Percentiles rank a stretch among this genome's conserved stretches.
Conservation (phyloP, 345 rosid species). For the Heritiera fomes region DNA sequence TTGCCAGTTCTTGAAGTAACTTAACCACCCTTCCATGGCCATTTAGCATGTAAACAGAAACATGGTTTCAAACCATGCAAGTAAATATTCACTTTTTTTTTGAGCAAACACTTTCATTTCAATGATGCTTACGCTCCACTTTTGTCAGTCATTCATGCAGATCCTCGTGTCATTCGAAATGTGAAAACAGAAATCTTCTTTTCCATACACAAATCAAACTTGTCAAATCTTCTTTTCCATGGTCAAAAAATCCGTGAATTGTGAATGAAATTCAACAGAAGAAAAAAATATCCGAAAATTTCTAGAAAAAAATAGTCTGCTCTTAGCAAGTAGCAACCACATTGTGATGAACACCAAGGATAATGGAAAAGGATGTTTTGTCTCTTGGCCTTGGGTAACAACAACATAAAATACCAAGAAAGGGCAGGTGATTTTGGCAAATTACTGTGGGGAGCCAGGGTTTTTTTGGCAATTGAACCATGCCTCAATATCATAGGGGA, state of each 20-base stretch:
- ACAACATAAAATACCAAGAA: conserved; percentile 16
- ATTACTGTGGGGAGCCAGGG: background rate
- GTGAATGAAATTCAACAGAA: background rate
- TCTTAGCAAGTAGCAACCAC: background rate
- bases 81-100: background rate
- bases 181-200: background rate
- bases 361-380: conserved; percentile 22
- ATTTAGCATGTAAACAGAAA: background rate
- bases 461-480: background rate
- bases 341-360: conserved; percentile 10
- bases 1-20: background rate
- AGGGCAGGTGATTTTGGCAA: background rate
- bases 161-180: background rate
- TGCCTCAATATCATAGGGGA: background rate
- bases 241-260: background rate
- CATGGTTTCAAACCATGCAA: background rate
- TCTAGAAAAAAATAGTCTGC: background rate
- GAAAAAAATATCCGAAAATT: background rate
- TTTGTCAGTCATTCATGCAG: background rate
- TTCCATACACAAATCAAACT: background rate
- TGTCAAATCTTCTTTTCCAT: background rate
- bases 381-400: conserved; percentile 5
- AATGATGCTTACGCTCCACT: conserved; percentile 3
- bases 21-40: background rate
- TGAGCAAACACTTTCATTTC: background rate